Base-by-base conservation (phyloP, 768 basidiomycete genomes). In the Tephrocybe rancida region DNA sequence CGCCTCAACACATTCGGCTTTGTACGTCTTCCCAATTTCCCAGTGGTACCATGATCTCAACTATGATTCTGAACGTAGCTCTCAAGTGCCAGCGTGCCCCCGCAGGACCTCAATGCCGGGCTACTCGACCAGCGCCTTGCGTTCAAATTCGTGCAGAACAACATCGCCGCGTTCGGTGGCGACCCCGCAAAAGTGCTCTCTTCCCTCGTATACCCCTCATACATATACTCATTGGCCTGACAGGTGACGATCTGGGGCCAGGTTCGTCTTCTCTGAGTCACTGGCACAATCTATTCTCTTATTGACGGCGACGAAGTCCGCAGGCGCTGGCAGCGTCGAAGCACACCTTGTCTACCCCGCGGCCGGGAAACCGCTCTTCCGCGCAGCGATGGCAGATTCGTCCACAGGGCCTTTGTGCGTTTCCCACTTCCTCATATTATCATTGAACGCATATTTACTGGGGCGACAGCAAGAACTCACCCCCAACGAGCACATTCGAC, bases 101-200 rank as follows among this genome's bases (percentile, higher is more conserved):
- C 79, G 0, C 61, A 78, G 55, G 80, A 84, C 56, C 68, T 85
- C 24, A 87, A 87, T 56, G 75, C 76, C 1, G 86, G 86, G 11
- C 67, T 88, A 13, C 71, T 70, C 30, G 88, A 90, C 63, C 85
- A 88, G 65, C 70, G 75, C 1, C 70, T 74, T 26, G 85, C 85
- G 0, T 66, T 91, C 0, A 58, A 70, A 16, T 90, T 87, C 65
- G 69, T 89, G 0, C 79, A 86, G 55, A 71, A 84, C n/a, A 86
- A 90, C 59, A 82, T 88, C 14, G 77, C 71, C 3, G 75, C 76
- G 2, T 89, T 89, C 60, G 86, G 86, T 14, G 87, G 87, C 1
- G 81, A 87, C 65, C 79, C 80, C 13, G 57, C 67, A 11, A 86
- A 84, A 68, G 83, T 75, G n/a, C n/a, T n/a, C n/a, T n/a, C n/a